These are phyloP conservation scores for Aspergillus sergii DNA, from an alignment of 2,329 filamentous ascomycete species.

Conservation along the genomic window DNA sequence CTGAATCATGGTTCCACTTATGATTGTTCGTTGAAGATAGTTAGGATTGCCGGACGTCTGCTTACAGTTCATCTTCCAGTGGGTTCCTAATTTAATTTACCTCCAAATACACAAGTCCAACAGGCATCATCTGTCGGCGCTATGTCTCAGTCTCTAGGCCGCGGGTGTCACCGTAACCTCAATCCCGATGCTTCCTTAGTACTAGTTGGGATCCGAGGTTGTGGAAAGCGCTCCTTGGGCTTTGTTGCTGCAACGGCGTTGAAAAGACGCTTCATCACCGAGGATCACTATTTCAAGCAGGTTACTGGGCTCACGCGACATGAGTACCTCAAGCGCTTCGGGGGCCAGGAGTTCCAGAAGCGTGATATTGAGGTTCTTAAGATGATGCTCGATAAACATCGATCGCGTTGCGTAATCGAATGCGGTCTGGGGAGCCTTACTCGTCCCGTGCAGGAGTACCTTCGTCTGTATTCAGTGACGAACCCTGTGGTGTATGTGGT, in stretches of 20 bases:
- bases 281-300: slow-evolving; percentile 48
- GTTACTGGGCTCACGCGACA: slow-evolving; percentile 45
- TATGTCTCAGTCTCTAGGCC: slow-evolving; percentile 13
- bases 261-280: slow-evolving; percentile 47
- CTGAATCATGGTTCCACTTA: neutral
- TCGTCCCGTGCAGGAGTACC: slow-evolving; percentile 43
- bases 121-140: neutral
- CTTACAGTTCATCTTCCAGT: neutral
- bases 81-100: neutral
- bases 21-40: neutral
- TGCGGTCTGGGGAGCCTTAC: slow-evolving; percentile 48
- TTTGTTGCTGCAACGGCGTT: slow-evolving; percentile 47
- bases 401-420: slow-evolving; percentile 45
- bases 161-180: slow-evolving; percentile 31
- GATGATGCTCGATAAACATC: slow-evolving; percentile 49
- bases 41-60: neutral
- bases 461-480: slow-evolving; percentile 39
- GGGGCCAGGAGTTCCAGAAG: slow-evolving; percentile 46
- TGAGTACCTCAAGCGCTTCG: slow-evolving; percentile 43
- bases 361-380: slow-evolving; percentile 46
- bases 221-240: slow-evolving; percentile 47
- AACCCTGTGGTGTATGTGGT: slow-evolving; percentile 47
- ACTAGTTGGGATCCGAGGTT: slow-evolving; percentile 47
- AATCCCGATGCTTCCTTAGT: slow-evolving; percentile 44
- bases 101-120: neutral